These are phyloP conservation scores for Candida alai DNA, from an alignment of 805 yeast genomes.

Conservation along the genomic window DNA sequence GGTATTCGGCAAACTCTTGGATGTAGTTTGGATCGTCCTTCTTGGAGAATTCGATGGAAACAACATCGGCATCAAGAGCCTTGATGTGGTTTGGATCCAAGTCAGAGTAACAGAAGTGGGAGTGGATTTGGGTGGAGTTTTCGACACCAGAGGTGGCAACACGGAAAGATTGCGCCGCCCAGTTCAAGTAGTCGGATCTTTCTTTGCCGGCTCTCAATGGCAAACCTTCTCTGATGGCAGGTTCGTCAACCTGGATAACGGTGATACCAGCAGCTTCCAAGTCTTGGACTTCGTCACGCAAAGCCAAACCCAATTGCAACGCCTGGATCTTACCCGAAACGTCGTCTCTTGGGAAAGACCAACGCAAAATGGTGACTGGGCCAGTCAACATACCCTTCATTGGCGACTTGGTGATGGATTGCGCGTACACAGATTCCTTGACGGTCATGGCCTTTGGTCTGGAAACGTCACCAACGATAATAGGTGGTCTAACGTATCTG, in stretches of 20 bases:
- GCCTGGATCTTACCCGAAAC: constrained; percentile 91
- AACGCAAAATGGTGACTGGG: constrained; percentile 98
- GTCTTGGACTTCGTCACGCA: constrained; percentile 97
- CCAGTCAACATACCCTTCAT: constrained; percentile 99
- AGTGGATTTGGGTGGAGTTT: constrained; percentile 95
- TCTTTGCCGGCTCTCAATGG: constrained; percentile 98
- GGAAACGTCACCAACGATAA: constrained; percentile 97
- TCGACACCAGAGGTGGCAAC: constrained; percentile 98
- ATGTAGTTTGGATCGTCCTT: constrained; percentile 98
- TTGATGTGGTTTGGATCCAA: constrained; percentile 99
- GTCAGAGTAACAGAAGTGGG: constrained; percentile 99
- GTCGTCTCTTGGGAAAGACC: constrained; percentile 99
- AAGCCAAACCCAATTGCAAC: constrained; percentile 93
- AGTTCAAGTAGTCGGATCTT: constrained; percentile 92
- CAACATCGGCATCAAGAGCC: constrained; percentile 99
- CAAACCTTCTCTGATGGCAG: constrained; percentile 99
- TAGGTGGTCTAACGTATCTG: constrained; percentile 99
- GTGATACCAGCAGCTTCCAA: constrained; percentile 97
- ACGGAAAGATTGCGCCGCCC: constrained; percentile 99
- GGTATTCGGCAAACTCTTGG: constrained; percentile 95
- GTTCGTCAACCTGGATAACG: constrained; percentile 99
- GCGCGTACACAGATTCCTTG: constrained; percentile 98
- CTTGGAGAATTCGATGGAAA: constrained; percentile 98
- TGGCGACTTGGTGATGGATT: constrained; percentile 90
- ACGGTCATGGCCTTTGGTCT: constrained; percentile 99